Percentiles rank a stretch among this genome's conserved stretches.
These are phyloP conservation scores for Krasilnikovozyma curviuscula DNA, from an alignment of 768 basidiomycete genomes.

Conservation along the genomic window DNA sequence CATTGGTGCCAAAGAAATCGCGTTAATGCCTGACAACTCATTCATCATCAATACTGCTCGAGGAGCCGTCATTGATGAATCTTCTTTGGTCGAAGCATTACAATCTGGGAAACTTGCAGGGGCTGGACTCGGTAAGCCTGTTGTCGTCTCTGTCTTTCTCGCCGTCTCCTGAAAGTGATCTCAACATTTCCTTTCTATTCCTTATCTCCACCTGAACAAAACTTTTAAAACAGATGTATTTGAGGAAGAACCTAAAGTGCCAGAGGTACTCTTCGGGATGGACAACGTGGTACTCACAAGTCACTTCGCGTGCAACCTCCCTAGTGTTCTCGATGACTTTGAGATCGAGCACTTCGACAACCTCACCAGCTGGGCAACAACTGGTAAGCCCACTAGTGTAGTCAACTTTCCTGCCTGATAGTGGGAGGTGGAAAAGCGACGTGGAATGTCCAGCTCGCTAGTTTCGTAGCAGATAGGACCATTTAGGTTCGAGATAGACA, in stretches of 20 bases:
- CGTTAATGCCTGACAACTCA: conserved; percentile 38
- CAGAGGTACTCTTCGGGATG: not conserved
- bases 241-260: too few relatives aligned
- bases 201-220: too few relatives aligned
- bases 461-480: too few relatives aligned
- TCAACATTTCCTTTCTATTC: not conserved
- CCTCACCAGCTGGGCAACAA: too few relatives aligned
- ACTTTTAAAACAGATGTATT: too few relatives aligned
- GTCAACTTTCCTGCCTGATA: too few relatives aligned
- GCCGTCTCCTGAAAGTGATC: not conserved
- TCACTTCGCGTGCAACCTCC: conserved; percentile 23
- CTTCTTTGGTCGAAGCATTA: conserved; percentile 35
- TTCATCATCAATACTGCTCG: conserved; percentile 49
- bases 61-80: conserved; percentile 45
- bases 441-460: too few relatives aligned
- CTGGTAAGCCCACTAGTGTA: too few relatives aligned
- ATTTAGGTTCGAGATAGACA: too few relatives aligned
- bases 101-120: conserved; percentile 35
- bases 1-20: conserved; percentile 34
- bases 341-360: conserved; percentile 1
- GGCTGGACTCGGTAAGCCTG: conserved; percentile 48
- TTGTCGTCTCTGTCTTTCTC: not conserved
- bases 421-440: too few relatives aligned
- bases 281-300: conserved; percentile 37
- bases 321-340: too few relatives aligned